A percentile compares a stretch with the other conserved stretches of the same genome.
phyloP scores from a whole-genome alignment of 176 grass and related monocot species.

The Carex myosuroides region DNA sequence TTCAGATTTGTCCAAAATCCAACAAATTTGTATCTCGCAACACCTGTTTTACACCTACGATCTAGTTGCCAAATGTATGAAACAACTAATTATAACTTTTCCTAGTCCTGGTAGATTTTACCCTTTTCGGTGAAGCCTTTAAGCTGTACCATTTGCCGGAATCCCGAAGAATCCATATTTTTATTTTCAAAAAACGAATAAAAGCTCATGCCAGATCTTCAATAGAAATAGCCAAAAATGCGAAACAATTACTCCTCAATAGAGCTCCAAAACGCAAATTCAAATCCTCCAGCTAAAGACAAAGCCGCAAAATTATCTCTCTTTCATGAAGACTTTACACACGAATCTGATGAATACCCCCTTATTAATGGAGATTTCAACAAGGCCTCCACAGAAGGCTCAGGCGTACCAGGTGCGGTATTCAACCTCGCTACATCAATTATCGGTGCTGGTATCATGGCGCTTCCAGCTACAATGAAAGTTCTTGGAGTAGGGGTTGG shows the following conservation, averaged over 20 bases:
- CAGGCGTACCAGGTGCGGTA: constrained; percentile 49
- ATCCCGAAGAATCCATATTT: background rate
- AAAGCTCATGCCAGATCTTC: constrained; percentile 4
- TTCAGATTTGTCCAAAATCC: background rate
- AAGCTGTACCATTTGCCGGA: background rate
- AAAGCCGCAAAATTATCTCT: constrained; percentile 5
- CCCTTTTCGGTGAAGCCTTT: background rate
- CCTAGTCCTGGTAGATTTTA: background rate
- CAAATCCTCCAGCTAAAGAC: constrained; percentile 25
- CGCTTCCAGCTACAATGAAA: constrained; percentile 98
- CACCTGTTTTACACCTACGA: background rate
- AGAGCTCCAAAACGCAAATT: constrained; percentile 40
- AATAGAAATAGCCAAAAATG: constrained; percentile 31
- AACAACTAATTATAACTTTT: background rate
- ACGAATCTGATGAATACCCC: constrained; percentile 58
- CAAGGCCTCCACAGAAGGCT: constrained; percentile 27
- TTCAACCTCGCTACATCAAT: constrained; percentile 97
- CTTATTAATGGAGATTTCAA: constrained; percentile 49
- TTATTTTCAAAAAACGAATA: background rate
- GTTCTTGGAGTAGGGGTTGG: constrained; percentile 76
- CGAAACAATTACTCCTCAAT: constrained; percentile 61
- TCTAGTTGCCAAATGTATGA: background rate
- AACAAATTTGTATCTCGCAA: background rate
- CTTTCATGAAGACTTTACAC: constrained; percentile 33
- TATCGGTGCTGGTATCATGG: constrained; percentile 97